phyloP scores from a whole-genome alignment of 179 eudicot species.

The Carnegiea gigantea region DNA sequence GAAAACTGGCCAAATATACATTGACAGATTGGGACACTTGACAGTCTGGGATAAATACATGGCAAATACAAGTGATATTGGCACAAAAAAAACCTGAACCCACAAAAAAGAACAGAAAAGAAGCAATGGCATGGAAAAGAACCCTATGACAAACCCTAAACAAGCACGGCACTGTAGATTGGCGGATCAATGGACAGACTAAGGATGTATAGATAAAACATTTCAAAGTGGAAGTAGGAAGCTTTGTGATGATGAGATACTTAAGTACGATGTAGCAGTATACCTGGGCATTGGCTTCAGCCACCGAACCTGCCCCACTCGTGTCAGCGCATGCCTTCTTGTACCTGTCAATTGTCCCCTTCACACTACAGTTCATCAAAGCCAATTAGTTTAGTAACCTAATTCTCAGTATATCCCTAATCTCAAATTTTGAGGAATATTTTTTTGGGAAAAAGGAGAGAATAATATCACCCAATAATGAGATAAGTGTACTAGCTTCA shows the following conservation, averaged over 20 bases:
- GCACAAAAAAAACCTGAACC: background rate
- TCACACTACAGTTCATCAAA: conserved; percentile 52
- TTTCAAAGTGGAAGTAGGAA: background rate
- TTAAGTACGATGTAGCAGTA: background rate
- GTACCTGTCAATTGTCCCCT: conserved; percentile 83
- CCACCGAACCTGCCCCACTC: conserved; percentile 52
- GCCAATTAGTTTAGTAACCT: conserved; percentile 13
- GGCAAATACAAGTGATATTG: background rate
- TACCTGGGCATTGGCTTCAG: conserved; percentile 90
- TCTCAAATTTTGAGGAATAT: background rate
- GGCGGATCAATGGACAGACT: too few relatives aligned
- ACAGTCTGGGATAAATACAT: too few relatives aligned
- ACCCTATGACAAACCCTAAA: too few relatives aligned
- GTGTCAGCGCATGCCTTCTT: conserved; percentile 68
- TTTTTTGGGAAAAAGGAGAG: background rate
- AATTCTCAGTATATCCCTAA: background rate
- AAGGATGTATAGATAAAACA: too few relatives aligned
- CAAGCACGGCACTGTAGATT: too few relatives aligned
- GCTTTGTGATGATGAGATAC: background rate
- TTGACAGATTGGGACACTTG: background rate
- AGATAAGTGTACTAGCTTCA: background rate
- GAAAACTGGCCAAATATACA: background rate
- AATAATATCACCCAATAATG: background rate
- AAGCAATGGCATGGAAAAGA: background rate
- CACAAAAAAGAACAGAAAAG: too few relatives aligned